These are phyloP conservation scores for Protomyces arabidopsidicola DNA, from an alignment of 1,139 yeast genomes.

Conservation along the genomic window DNA sequence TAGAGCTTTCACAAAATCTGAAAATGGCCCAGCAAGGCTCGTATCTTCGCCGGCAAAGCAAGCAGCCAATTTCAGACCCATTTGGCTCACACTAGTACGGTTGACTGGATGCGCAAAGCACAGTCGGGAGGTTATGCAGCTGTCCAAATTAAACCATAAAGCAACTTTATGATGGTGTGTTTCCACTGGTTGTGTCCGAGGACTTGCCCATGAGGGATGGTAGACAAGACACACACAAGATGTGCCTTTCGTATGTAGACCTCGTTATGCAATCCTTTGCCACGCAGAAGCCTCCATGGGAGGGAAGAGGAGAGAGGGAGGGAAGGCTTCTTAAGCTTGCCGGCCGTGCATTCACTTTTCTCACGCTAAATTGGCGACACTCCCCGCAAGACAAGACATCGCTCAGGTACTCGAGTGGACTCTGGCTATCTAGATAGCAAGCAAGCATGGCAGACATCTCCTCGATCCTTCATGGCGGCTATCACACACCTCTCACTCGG, in stretches of 20 bases:
- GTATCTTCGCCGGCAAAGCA: slow-evolving; percentile 1
- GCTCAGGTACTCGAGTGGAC: too few relatives aligned
- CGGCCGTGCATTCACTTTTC: neutral
- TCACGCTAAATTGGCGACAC: neutral
- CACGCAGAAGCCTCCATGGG: neutral
- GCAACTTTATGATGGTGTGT: neutral
- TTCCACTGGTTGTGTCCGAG: neutral
- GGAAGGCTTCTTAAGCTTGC: neutral
- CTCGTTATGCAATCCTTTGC: neutral
- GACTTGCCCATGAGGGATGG: slow-evolving; percentile 1
- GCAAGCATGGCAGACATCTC: slow-evolving; percentile 17
- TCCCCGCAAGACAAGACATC: neutral
- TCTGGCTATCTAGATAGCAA: neutral
- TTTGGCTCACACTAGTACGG: too few relatives aligned
- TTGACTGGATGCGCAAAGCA: too few relatives aligned
- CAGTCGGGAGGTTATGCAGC: neutral
- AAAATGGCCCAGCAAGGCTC: neutral
- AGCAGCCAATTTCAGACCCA: neutral
- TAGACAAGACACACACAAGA: neutral
- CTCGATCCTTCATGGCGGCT: slow-evolving; percentile 43
- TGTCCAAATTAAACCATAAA: neutral
- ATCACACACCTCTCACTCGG: slow-evolving; percentile 81
- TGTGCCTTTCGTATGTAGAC: neutral
- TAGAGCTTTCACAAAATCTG: too few relatives aligned
- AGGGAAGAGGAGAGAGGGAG: neutral